Conservation (phyloP, 352 stramenopile species). For the Phytophthora cactorum region DNA sequence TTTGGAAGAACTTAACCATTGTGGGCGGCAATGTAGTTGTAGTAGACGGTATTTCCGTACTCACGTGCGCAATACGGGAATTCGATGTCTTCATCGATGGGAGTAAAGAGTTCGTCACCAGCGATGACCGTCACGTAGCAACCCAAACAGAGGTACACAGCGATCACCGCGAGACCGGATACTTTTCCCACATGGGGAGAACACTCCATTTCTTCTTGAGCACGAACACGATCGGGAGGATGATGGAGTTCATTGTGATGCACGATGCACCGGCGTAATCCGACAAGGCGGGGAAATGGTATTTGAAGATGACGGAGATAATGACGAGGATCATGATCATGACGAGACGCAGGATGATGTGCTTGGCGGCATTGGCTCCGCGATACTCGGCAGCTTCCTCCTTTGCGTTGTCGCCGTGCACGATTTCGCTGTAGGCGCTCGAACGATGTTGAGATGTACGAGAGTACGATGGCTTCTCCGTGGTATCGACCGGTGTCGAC, state of each 20-base stretch:
- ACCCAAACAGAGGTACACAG: slow-evolving; percentile 38
- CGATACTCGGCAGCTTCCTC: neutral
- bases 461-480: neutral
- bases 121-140: slow-evolving; percentile 51
- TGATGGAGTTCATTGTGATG: slow-evolving; percentile 65
- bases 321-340: slow-evolving; percentile 50
- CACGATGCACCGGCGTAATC: slow-evolving; percentile 64
- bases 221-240: slow-evolving; percentile 73
- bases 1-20: neutral
- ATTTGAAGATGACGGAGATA: slow-evolving; percentile 54
- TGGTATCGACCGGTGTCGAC: neutral
- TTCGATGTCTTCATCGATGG: slow-evolving; percentile 30
- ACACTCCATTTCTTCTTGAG: slow-evolving; percentile 59
- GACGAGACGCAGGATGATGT: slow-evolving; percentile 41
- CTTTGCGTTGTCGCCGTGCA: neutral
- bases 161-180: slow-evolving; percentile 34
- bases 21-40: neutral
- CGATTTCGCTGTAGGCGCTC: neutral
- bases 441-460: neutral
- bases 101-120: slow-evolving; percentile 38
- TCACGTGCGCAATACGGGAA: slow-evolving; percentile 64
- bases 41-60: slow-evolving; percentile 45
- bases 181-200: slow-evolving; percentile 44
- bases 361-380: slow-evolving; percentile 22
- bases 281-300: slow-evolving; percentile 69